Evolutionary conservation across 2,329 filamentous ascomycete species (phyloP).

Genomic region (Fusarium subglutinans): DNA sequence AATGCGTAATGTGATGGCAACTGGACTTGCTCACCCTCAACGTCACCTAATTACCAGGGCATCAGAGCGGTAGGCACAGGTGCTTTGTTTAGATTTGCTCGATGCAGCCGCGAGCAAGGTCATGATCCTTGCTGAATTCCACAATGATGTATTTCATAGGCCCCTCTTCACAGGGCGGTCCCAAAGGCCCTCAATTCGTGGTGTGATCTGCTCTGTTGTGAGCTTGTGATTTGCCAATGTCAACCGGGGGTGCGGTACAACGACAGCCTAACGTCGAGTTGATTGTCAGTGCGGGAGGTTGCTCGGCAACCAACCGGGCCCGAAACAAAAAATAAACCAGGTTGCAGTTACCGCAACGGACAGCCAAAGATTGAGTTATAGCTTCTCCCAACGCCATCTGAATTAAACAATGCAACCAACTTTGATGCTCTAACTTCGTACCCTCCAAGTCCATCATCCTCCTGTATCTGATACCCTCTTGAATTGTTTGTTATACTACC

Average conservation of each 20-base stretch:
- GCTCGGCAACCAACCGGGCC: slow-evolving; percentile 35
- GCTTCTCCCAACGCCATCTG: slow-evolving; percentile 26
- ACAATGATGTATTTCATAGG: slow-evolving; percentile 36
- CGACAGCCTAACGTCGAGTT: slow-evolving; percentile 21
- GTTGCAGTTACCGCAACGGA: slow-evolving; percentile 18
- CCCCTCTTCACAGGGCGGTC: slow-evolving; percentile 9
- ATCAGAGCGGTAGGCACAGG: not conserved
- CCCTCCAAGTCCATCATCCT: slow-evolving; percentile 9
- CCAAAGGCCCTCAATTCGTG: slow-evolving; percentile 30
- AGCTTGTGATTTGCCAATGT: slow-evolving; percentile 32
- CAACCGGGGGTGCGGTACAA: slow-evolving; percentile 19
- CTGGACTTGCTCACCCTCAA: slow-evolving; percentile 9
- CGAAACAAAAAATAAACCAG: slow-evolving; percentile 44
- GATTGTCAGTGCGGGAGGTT: slow-evolving; percentile 29
- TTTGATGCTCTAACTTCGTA: slow-evolving; percentile 32
- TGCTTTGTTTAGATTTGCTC: slow-evolving; percentile 7
- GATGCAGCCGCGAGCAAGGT: slow-evolving; percentile 27
- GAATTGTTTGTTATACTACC: slow-evolving; percentile 19
- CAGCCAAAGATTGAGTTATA: slow-evolving; percentile 27
- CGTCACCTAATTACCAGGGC: slow-evolving; percentile 16
- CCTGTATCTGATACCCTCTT: slow-evolving; percentile 9
- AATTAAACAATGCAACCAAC: slow-evolving; percentile 35
- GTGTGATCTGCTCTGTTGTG: slow-evolving; percentile 41
- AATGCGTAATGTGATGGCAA: slow-evolving; percentile 12
- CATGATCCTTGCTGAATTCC: slow-evolving; percentile 27